Evolutionary conservation across 1,139 yeast species (phyloP), one percentile per base, ranked within the genome.

Genomic region (Debaryomyces nepalensis): DNA sequence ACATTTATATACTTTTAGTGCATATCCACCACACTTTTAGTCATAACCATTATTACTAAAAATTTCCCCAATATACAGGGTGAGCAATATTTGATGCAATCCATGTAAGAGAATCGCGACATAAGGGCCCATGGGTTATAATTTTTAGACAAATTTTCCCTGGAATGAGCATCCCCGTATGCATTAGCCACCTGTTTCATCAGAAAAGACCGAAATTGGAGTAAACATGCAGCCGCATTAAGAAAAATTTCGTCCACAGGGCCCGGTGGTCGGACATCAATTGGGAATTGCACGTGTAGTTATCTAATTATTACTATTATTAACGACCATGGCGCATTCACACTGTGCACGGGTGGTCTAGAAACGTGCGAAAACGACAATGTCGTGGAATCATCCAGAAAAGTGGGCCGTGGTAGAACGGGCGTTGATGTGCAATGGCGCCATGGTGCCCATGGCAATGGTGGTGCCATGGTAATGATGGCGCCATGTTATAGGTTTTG

Each of bases 101-200:
- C 20, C 34, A 24, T 34, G 31, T 34, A 24, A 22, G 29, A 34
- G 31, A 34, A 24, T 24, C 37, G 37, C 37, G 37, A 34, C 37
- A 34, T 34, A 24, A 18, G 31, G 37, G 37, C 37, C 37, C 37
- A 34, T 34, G 37, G 19, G 30, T 24, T 23, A 34, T 15, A 34
- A 24, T 23, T 33, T 11, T 34, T 34, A 29, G 21, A 29, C 32
- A 29, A 29, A 16, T 9, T 16, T 29, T 29, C 21, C 18, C 19
- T 29, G 32, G 20, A 29, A 29, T 21, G 32, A 29, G 32, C n/a
- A 21, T 16, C 32, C 29, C 32, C 21, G 18, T 29, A 29, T 29
- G 32, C 32, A 29, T 18, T 34, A 16, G 22, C 26, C 29, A 20
- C 32, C 32, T 16, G 21, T 10, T 29, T 12, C 32, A 9, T 10